These are phyloP conservation scores for Typha latifolia DNA, from an alignment of 176 grass and related monocot species.

Conservation along the genomic window DNA sequence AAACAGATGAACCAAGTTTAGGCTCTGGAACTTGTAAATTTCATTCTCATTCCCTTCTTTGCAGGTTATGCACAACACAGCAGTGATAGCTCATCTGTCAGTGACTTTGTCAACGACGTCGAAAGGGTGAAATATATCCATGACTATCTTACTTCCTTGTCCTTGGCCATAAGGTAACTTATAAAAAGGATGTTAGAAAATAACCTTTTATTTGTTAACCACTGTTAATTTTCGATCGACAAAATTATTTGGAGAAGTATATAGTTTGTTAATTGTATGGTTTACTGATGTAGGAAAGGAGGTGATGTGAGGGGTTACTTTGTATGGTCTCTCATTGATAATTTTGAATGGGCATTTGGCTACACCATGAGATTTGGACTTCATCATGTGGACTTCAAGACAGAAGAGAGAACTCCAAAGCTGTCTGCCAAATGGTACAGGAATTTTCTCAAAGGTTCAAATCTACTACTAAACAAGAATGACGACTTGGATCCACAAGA, in stretches of 20 bases:
- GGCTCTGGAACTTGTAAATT: neutral
- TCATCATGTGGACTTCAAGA: slow-evolving; percentile 44
- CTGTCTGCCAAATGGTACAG: slow-evolving; percentile 44
- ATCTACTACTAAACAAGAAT: slow-evolving; percentile 5
- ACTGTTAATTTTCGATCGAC: no score
- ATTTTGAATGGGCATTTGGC: slow-evolving; percentile 52
- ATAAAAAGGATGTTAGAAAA: no score
- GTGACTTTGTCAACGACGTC: slow-evolving; percentile 23
- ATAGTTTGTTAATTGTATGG: no score
- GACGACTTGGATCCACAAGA: slow-evolving; percentile 1
- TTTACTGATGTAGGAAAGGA: slow-evolving; percentile 38
- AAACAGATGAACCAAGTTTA: no score
- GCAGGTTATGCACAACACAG: slow-evolving; percentile 37
- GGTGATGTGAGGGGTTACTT: slow-evolving; percentile 63
- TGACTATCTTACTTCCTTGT: slow-evolving; percentile 30
- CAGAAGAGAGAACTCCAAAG: slow-evolving; percentile 33
- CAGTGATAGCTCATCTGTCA: slow-evolving; percentile 12
- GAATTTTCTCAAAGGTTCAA: slow-evolving; percentile 31
- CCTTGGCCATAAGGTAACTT: slow-evolving; percentile 36
- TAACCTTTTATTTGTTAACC: no score
- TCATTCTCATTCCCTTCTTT: neutral
- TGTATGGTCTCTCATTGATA: slow-evolving; percentile 50
- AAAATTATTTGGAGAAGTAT: no score
- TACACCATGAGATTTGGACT: slow-evolving; percentile 40
- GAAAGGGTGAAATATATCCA: slow-evolving; percentile 32